phyloP scores from a whole-genome alignment of 768 basidiomycete genomes.

The Cubamyces lactineus region DNA sequence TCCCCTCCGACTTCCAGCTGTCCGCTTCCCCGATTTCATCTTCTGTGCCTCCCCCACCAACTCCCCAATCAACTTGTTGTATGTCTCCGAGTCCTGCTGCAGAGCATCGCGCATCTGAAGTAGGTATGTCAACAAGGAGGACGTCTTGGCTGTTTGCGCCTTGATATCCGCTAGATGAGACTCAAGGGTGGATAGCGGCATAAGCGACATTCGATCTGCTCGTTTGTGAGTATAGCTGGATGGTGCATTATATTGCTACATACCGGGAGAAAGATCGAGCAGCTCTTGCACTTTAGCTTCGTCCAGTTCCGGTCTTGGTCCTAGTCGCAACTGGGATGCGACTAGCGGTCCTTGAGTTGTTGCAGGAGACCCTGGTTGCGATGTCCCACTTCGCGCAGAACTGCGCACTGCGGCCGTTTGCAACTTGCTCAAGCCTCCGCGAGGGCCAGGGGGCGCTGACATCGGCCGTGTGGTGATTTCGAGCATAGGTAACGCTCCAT shows the following conservation, averaged over 20 bases:
- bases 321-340: conserved; percentile 55
- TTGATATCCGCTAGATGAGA: conserved; percentile 68
- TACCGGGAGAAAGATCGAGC: conserved; percentile 70
- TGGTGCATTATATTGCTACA: conserved; percentile 24
- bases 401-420: conserved; percentile 40
- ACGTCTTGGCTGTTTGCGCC: conserved; percentile 73
- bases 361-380: conserved; percentile 49
- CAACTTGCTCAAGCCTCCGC: conserved; percentile 40
- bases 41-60: conserved; percentile 92
- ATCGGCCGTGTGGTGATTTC: conserved; percentile 82
- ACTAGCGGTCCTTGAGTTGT: conserved; percentile 39
- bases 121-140: conserved; percentile 76
- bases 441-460: conserved; percentile 75
- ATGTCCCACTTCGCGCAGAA: conserved; percentile 57
- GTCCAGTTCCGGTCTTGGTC: conserved; percentile 78
- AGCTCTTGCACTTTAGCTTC: conserved; percentile 64
- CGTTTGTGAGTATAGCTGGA: background rate
- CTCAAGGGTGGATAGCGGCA: conserved; percentile 71
- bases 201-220: conserved; percentile 70
- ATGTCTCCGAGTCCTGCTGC: conserved; percentile 87
- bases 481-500: conserved; percentile 73
- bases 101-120: conserved; percentile 80
- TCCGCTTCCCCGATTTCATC: conserved; percentile 63
- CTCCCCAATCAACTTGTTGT: conserved; percentile 89
- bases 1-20: conserved; percentile 26